These are phyloP conservation scores for Ophiostoma perfectum DNA, from an alignment of 2,329 filamentous ascomycete genomes.

Conservation along the genomic window DNA sequence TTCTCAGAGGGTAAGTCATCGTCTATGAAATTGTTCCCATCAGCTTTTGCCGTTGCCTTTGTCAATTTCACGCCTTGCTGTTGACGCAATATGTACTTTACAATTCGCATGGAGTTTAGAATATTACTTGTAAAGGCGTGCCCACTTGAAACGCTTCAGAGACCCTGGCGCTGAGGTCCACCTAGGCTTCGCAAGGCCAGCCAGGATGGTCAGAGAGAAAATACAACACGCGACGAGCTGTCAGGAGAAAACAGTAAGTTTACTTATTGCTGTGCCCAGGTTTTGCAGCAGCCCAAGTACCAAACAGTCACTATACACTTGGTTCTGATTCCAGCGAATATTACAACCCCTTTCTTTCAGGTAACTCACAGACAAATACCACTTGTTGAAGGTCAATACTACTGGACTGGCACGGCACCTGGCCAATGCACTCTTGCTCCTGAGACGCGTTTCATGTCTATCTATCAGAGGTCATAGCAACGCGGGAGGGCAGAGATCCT, in stretches of 20 bases:
- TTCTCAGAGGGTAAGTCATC: no score
- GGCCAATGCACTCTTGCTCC: neutral
- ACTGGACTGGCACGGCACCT: neutral
- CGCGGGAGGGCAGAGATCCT: slow-evolving; percentile 1
- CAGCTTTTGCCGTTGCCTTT: no score
- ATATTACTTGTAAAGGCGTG: neutral
- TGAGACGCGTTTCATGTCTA: slow-evolving; percentile 8
- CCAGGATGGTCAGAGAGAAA: neutral
- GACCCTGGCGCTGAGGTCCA: neutral
- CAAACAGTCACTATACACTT: neutral
- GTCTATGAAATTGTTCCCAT: no score
- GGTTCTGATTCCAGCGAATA: neutral
- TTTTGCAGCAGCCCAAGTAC: neutral
- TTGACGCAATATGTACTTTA: neutral
- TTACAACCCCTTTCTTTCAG: neutral
- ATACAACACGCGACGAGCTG: no score
- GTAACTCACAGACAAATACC: no score
- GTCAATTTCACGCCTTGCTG: no score
- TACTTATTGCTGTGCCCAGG: neutral
- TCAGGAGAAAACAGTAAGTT: no score
- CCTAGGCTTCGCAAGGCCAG: neutral
- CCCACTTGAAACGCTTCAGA: neutral
- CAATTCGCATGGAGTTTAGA: neutral
- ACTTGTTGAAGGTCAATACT: no score
- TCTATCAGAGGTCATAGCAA: neutral